Base-by-base conservation (phyloP, 2,329 filamentous ascomycete species). In the Penicillium sp. region DNA sequence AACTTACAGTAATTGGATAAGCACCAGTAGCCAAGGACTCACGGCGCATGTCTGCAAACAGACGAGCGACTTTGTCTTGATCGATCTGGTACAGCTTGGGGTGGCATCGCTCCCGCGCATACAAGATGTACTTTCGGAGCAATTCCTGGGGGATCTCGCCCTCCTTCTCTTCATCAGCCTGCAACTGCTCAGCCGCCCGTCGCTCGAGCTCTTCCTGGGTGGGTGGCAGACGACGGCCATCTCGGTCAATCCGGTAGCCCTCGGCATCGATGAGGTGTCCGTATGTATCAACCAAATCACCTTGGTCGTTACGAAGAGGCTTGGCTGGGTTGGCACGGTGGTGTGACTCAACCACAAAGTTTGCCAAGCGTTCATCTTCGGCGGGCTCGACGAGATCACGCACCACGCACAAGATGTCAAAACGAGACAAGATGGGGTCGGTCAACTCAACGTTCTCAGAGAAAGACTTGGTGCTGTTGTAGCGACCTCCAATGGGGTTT, bases 31-130 rank as follows among this genome's bases (percentile, higher is more conserved):
- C 90, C 52, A 96, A 74, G 25, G 85, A 90, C 71, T 98, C 93
- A 58, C 90, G 79, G 59, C 93, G 79, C 91, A 98, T 97, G 65
- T 98, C 93, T 27, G 90, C 88, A 66, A 97, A 98, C 7, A 98
- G 76, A 43, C 91, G 81, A 2, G 93, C 88, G 29, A 98, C 82
- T 75, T 98, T 98, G 73, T 97, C 93, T 67, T 96, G 88, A 59
- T 98, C 93, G 70, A 98, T 95, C 66, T 97, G 88, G 67, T 96
- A 95, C 7, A 98, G 79, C 73, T 95, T 97, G 7, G 93, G 93
- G 46, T 80, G 81, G 69, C 88, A 94, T 61, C 85, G 86, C 68
- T 96, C 90, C 29, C 91, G 81, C 0, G 93, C 90, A 63, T 96
- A 98, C 13, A 97, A 78, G 58, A 98, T 98, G 69, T 97, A 98